Evolutionary conservation across 768 basidiomycete genomes (phyloP), one percentile per base, ranked within the genome.

Genomic region (Phaeotremella skinneri): DNA sequence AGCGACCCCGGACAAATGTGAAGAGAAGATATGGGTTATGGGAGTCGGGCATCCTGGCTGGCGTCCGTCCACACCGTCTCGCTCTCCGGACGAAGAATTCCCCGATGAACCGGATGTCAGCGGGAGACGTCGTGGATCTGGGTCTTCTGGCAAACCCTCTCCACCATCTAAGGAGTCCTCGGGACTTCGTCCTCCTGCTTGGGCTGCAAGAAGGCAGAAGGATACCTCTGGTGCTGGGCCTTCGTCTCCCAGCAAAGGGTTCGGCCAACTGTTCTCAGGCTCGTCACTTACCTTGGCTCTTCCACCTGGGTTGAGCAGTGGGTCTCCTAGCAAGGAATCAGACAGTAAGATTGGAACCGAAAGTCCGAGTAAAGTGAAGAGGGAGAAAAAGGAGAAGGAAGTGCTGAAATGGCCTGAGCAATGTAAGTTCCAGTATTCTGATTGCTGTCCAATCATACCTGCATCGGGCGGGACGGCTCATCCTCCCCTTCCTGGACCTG

Each of bases 11-110:
- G 91, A 96, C 75, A 86, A 83, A 69, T 91, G 85, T 54, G 70
- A 82, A 0, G 89, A 92, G 20, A 83, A 87, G 0, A 94, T 97
- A 27, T 96, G 91, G 91, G 78, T 96, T 1, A 81, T 96, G 23
- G 93, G 92, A 37, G 85, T 91, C 2, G 81, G 83, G 62, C 91
- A 78, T 63, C 66, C 72, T 4, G 75, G 75, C 9, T 76, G 67
- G 63, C 45, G 65, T 49, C 68, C 75, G 1, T 47, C 23, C 9
- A 69, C 69, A n/a, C 70, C 74, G 17, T 39, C 32, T 25, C 30
- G 27, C 23, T 62, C 65, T 11, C 60, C 64, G 1, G 39, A n/a
- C 2, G 30, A 42, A 1, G 43, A 30, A 17, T 41, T 57, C 21
- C 9, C 54, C 7, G 55, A 56, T 45, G 32, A 63, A 14, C 58